Base-by-base conservation (phyloP, 768 basidiomycete species). In the Dioszegia crocea region DNA sequence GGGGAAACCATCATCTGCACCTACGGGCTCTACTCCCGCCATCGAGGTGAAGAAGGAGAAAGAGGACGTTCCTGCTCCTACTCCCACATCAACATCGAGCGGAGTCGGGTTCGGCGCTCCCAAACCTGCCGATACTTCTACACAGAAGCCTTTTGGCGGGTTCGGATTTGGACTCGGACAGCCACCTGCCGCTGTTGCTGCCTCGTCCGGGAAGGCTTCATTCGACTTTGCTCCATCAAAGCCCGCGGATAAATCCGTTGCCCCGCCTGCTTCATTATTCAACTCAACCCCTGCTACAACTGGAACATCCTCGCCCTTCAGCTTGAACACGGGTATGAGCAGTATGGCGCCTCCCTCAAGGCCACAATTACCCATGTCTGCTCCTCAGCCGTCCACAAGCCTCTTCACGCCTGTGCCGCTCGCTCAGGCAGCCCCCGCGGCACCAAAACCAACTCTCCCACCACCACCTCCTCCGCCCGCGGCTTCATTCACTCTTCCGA, bases 101-200 rank as follows among this genome's bases (percentile, higher is more conserved):
- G 52, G 39, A 1, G 26, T 54, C 43, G 14, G n/a, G 4, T 44
- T 47, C 24, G 31, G 29, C 31, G 21, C 26, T 2, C 16, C 54
- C 5, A 45, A 31, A 24, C 17, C 21, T 2, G 51, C 38, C 11
- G 36, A 23, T 24, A 16, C 38, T 5, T n/a, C 36, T 8, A 10
- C 4, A 4, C 38, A 23, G 46, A 39, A 47, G 26, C n/a, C 31
- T 10, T 47, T 48, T 29, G 33, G 45, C 21, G 12, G 24, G 8
- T 59, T 59, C 59, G 76, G 56, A 59, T 80, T 57, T 65, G 81
- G 60, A 23, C 48, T 70, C 9, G 68, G 68, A 46, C 40, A 58
- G 45, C 67, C 63, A 41, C 54, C 67, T 46, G 52, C 45, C 3
- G 21, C 45, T 26, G 46, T 59, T 39, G 38, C 30, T 6, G 14